Evolutionary conservation across 2,329 filamentous ascomycete genomes (phyloP), one percentile per base, ranked within the genome.

Genomic region (Aspergillus caelatus): DNA sequence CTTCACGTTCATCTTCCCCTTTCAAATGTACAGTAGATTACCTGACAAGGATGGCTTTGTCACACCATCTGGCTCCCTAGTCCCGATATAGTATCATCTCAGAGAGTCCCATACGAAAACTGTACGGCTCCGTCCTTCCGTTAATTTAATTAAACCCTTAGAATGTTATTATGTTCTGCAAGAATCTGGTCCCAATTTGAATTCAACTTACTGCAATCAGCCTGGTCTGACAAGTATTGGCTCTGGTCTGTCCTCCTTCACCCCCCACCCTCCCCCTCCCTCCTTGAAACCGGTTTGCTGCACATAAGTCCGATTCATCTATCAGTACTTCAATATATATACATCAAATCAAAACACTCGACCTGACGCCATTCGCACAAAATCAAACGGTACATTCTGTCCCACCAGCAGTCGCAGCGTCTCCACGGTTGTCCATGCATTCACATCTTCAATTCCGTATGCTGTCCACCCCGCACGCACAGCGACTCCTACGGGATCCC

Each of bases 341-440:
- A 26, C 43, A 57, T 50, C 30, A 70, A 82, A 85, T 60, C 60
- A 68, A 66, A 87, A 71, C 23, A 83, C 83, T 69, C 85, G 78
- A 28, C 86, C 87, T 67, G 84, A 85, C 45, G 92, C 91, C 74
- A 95, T 81, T 56, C 91, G 84, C 48, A 95, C 92, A 80, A 96
- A 96, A 78, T 91, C 93, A 78, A 93, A 94, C 7, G 91, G 91
- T 62, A 95, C 91, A 75, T 95, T 95, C 79, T 95, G 91, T 11
- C 92, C 92, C 12, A 94, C 91, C 28, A 96, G 83, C 63, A 94
- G 77, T 68, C 92, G 84, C 61, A 95, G 79, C 56, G 89, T 94
- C 79, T 95, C 91, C 6, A 94, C 92, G 2, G 91, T 94, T 26
- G 91, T 94, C 80, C 93, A 95, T 0, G 92, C 91, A 62, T 89